Evolutionary conservation across 2,329 filamentous ascomycete species (phyloP).

Genomic region (Aspergillus ochraceoroseus): DNA sequence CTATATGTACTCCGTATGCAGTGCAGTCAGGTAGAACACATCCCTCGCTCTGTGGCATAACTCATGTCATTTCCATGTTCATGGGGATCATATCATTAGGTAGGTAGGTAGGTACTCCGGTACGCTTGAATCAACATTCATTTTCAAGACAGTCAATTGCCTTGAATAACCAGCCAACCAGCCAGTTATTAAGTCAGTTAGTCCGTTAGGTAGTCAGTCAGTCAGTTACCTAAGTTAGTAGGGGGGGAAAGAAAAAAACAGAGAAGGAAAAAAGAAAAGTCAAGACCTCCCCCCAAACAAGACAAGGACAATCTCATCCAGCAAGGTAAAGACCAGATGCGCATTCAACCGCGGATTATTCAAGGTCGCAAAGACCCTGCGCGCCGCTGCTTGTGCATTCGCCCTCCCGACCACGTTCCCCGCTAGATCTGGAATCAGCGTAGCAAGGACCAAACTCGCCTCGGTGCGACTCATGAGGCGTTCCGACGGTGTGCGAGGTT

Average conservation of each 20-base stretch:
- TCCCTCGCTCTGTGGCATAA: too few species aligned
- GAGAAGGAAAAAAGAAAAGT: not conserved
- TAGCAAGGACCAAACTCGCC: constrained; percentile 82
- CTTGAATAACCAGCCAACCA: too few species aligned
- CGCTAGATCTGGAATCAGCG: constrained; percentile 82
- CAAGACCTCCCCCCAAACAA: constrained; percentile 53
- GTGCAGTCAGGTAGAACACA: too few species aligned
- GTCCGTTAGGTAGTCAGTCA: too few species aligned
- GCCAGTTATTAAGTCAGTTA: too few species aligned
- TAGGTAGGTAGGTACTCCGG: too few species aligned
- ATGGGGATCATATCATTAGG: too few species aligned
- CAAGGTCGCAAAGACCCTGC: constrained; percentile 81
- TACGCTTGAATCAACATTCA: too few species aligned
- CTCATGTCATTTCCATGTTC: too few species aligned
- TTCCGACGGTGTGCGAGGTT: constrained; percentile 62
- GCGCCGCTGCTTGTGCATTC: constrained; percentile 85
- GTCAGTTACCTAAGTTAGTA: too few species aligned
- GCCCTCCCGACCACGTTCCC: constrained; percentile 87
- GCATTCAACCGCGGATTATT: constrained; percentile 86
- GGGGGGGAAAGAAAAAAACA: not conserved
- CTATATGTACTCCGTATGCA: too few species aligned
- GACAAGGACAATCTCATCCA: constrained; percentile 65
- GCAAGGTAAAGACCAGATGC: constrained; percentile 64
- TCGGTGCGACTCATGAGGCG: constrained; percentile 78
- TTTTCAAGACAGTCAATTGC: too few species aligned